phyloP scores from a whole-genome alignment of 495 filamentous ascomycete species.

The Cenococcum geophilum region DNA sequence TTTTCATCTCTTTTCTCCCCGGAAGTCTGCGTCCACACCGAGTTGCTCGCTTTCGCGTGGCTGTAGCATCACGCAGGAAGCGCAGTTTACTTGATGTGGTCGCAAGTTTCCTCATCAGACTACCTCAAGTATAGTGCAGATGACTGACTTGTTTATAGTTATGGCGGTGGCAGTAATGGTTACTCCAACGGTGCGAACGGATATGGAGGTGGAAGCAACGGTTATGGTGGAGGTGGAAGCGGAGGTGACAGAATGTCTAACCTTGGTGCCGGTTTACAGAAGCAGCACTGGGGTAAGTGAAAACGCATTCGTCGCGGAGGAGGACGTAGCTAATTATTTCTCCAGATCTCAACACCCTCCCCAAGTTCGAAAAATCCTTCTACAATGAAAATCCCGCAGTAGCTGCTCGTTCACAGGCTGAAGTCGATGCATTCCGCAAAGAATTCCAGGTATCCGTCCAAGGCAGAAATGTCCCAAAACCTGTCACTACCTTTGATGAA shows the following conservation, averaged over 20 bases:
- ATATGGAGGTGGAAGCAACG: constrained; percentile 38
- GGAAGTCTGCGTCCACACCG: constrained; percentile 16
- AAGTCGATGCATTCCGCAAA: constrained; percentile 81
- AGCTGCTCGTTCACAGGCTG: constrained; percentile 60
- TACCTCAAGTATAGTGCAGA: neutral
- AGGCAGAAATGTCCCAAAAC: constrained; percentile 75
- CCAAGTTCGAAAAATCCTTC: constrained; percentile 98
- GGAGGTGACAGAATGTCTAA: constrained; percentile 83
- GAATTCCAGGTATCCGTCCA: constrained; percentile 72
- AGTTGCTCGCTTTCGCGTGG: constrained; percentile 13
- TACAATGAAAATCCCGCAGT: constrained; percentile 91
- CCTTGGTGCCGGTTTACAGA: constrained; percentile 78
- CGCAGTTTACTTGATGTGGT: constrained; percentile 13
- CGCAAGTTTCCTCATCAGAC: constrained; percentile 19
- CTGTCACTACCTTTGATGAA: constrained; percentile 94
- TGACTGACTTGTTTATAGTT: constrained; percentile 46
- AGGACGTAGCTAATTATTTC: constrained; percentile 2
- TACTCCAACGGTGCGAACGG: constrained; percentile 44
- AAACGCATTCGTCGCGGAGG: neutral
- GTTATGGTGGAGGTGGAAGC: constrained; percentile 43
- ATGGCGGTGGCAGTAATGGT: constrained; percentile 46
- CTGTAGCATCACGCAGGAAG: constrained; percentile 4
- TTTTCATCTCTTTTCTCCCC: constrained; percentile 23
- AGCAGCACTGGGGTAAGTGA: constrained; percentile 74
- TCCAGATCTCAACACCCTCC: constrained; percentile 67